Base-by-base conservation (phyloP, 2,329 filamentous ascomycete genomes). In the Ramichloridium luteum region DNA sequence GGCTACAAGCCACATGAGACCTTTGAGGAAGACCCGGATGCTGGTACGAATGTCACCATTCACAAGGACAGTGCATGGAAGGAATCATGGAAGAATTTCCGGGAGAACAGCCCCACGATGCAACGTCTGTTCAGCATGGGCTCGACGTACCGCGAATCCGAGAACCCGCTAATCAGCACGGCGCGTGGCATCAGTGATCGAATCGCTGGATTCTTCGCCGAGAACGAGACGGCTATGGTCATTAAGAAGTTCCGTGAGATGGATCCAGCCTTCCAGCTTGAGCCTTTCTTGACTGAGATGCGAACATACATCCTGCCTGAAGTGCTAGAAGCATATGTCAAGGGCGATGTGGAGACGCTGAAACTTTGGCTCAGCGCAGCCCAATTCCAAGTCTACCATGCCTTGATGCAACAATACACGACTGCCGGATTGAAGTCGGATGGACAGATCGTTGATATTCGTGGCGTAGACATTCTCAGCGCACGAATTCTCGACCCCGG, bases 31-130 rank as follows among this genome's bases (percentile, higher is more conserved):
- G 79, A 96, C 54, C 84, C 83, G 45, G 94, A 90, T 36, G 90
- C 90, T 37, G 90, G 90, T 38, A 93, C 86, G 35, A 92, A 93
- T 53, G 66, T 98, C 29, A 96, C 88, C 1, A 57, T 98, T 1
- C 90, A 98, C 68, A 98, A 98, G 61, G 90, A 98, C 48, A 78
- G 90, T 10, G 82, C 81, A 13, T 96, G 88, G 84, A 94, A 93
- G 62, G 88, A 96, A 58, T 84, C 85, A n/a, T 98, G 90, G 90
- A 75, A 79, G 49, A 81, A 90, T 31, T 98, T 96, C 72, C 79
- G 80, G 41, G 90, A 98, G 56, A 76, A 75, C 43, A 93, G 79
- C 60, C 84, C 80, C 47, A 61, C 94, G 37, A 82, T 93, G 56
- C 88, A 94, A 60, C 77, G 80, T 36, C 63, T 94, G 39, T 94